Percentiles rank a stretch among this genome's conserved stretches.
phyloP scores from a whole-genome alignment of 2,329 filamentous ascomycete genomes.

The Fusarium sp. region DNA sequence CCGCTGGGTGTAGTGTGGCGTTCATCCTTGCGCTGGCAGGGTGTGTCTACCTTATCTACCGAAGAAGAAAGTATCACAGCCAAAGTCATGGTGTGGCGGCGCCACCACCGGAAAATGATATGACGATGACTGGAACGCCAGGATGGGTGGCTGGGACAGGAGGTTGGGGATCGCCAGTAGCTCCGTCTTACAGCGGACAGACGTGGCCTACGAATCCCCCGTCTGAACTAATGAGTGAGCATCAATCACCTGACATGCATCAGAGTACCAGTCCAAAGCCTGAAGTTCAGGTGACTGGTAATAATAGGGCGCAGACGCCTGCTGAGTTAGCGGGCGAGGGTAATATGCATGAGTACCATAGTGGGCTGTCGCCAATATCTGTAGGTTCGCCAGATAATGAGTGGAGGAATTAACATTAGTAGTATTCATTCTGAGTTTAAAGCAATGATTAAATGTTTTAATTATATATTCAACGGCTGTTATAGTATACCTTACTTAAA shows the following conservation, averaged over 20 bases:
- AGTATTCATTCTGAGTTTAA: too few species aligned
- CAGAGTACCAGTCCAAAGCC: not conserved
- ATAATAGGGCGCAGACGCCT: not conserved
- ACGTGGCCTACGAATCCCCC: not conserved
- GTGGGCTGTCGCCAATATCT: not conserved
- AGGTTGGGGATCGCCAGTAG: not conserved
- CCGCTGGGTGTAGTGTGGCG: slow-evolving; percentile 4
- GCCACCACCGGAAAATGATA: slow-evolving; percentile 2
- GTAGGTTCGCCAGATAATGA: too few species aligned
- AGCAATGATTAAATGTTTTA: too few species aligned
- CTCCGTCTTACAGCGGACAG: not conserved
- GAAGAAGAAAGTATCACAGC: slow-evolving; percentile 10
- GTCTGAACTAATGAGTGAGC: not conserved
- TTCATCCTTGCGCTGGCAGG: not conserved
- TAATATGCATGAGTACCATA: not conserved
- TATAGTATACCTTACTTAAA: too few species aligned
- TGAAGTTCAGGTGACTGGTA: not conserved
- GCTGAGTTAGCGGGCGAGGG: not conserved
- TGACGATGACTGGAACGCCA: not conserved
- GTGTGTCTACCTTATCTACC: not conserved
- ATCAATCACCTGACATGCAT: not conserved
- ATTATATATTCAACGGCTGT: too few species aligned
- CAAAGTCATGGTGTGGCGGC: slow-evolving; percentile 5
- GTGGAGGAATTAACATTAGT: too few species aligned
- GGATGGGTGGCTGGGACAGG: not conserved